These are phyloP conservation scores for Ophiocordyceps camponoti-leonardi DNA, from an alignment of 2,329 filamentous ascomycete species.

Conservation along the genomic window DNA sequence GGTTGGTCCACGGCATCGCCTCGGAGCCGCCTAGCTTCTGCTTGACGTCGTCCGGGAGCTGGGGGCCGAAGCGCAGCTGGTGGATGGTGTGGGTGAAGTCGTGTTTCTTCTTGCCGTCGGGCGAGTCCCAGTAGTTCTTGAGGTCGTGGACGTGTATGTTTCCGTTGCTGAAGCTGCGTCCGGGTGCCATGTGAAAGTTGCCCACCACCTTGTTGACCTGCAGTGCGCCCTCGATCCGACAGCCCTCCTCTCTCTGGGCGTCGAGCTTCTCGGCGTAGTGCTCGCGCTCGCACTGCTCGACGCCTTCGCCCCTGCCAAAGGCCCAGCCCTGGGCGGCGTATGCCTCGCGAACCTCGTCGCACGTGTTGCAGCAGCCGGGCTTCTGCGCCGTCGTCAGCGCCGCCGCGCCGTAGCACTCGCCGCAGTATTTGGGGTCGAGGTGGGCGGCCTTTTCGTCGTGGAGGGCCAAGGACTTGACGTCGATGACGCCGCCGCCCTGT, in stretches of 20 bases:
- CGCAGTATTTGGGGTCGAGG: slow-evolving; percentile 83
- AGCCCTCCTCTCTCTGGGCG: slow-evolving; percentile 78
- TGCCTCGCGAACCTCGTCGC: slow-evolving; percentile 88
- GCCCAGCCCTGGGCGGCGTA: slow-evolving; percentile 86
- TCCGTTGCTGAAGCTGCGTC: slow-evolving; percentile 86
- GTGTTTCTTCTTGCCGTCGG: slow-evolving; percentile 50
- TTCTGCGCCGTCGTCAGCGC: slow-evolving; percentile 57
- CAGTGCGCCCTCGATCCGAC: slow-evolving; percentile 79
- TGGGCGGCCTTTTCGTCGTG: slow-evolving; percentile 53
- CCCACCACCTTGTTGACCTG: slow-evolving; percentile 97
- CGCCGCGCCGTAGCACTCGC: slow-evolving; percentile 75
- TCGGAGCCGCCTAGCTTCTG: slow-evolving; percentile 38
- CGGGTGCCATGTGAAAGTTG: slow-evolving; percentile 96
- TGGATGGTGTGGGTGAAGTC: slow-evolving; percentile 85
- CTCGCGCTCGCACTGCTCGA: slow-evolving; percentile 90
- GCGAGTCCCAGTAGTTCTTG: slow-evolving; percentile 77
- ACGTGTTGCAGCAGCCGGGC: slow-evolving; percentile 89
- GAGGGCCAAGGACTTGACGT: slow-evolving; percentile 49
- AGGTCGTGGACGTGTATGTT: slow-evolving; percentile 97
- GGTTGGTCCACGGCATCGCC: slow-evolving; percentile 57
- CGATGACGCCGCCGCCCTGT: slow-evolving; percentile 63
- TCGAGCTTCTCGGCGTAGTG: slow-evolving; percentile 84
- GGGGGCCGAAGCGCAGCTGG: slow-evolving; percentile 79
- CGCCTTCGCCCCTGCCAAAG: slow-evolving; percentile 78
- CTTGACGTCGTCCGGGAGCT: slow-evolving; percentile 57